These are phyloP conservation scores for Monilinia fructigena DNA, from an alignment of 2,329 filamentous ascomycete species.

Conservation along the genomic window DNA sequence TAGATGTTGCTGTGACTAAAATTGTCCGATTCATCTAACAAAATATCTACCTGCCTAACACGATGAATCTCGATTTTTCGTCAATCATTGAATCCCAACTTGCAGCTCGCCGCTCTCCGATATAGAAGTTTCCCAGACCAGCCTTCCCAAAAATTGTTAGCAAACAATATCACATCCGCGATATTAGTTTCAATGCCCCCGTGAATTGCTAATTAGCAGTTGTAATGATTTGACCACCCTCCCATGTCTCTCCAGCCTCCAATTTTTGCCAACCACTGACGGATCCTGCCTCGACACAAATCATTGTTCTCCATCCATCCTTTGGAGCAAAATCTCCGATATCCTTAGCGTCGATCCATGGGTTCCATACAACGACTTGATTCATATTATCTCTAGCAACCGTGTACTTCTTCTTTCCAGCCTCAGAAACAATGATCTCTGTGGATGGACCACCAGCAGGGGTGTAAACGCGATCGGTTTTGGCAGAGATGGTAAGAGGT, in stretches of 20 bases:
- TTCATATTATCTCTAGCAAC: constrained; percentile 80
- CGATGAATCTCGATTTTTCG: background rate
- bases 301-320: constrained; percentile 87
- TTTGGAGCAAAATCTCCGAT: constrained; percentile 89
- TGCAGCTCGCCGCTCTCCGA: background rate
- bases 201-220: constrained; percentile 15
- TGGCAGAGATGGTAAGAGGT: constrained; percentile 65
- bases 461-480: constrained; percentile 87
- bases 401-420: constrained; percentile 63
- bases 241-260: constrained; percentile 71
- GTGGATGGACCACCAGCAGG: constrained; percentile 60
- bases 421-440: constrained; percentile 60
- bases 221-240: constrained; percentile 48
- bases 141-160: background rate
- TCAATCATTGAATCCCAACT: background rate
- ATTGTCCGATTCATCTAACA: constrained; percentile 1
- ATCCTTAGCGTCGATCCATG: constrained; percentile 79
- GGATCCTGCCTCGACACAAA: constrained; percentile 88
- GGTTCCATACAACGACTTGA: constrained; percentile 96
- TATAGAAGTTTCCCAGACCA: background rate
- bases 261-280: constrained; percentile 81
- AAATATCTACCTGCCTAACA: background rate
- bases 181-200: background rate
- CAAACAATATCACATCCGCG: constrained; percentile 14
- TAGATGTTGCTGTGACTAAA: background rate